Evolutionary conservation across 148 eudicot species (phyloP).

Genomic region (Rhododendron simsii): DNA sequence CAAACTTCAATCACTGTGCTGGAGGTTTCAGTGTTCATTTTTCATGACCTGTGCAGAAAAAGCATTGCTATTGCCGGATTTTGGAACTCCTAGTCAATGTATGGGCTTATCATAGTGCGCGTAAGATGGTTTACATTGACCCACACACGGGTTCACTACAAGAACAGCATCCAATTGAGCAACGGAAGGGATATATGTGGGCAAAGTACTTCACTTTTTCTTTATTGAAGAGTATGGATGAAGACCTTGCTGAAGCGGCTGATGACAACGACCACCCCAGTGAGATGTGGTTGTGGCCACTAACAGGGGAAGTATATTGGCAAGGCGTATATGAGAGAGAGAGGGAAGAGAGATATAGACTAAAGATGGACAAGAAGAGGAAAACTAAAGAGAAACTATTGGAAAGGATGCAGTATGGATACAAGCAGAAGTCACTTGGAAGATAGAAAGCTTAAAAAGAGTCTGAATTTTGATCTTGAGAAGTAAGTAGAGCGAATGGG

Average conservation of each 20-base stretch:
- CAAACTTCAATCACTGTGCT: background rate
- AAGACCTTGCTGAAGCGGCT: conserved; percentile 95
- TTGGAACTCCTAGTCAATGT: conserved; percentile 85
- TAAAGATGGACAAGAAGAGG: conserved; percentile 96
- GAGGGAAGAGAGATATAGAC: conserved; percentile 81
- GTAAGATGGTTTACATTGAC: conserved; percentile 79
- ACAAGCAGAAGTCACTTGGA: conserved; percentile 81
- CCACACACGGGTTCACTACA: conserved; percentile 63
- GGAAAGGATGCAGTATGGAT: conserved; percentile 74
- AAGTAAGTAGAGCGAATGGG: background rate
- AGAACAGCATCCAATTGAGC: conserved; percentile 85
- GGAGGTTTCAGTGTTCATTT: background rate
- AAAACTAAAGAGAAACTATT: conserved; percentile 66
- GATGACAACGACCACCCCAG: conserved; percentile 69
- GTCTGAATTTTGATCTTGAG: background rate
- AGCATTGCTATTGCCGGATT: conserved; percentile 83
- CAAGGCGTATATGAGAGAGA: conserved; percentile 92
- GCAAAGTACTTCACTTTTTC: conserved; percentile 66
- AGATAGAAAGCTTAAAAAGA: conserved; percentile 21
- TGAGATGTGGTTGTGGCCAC: conserved; percentile 87
- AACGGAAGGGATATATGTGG: conserved; percentile 79
- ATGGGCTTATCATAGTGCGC: conserved; percentile 98
- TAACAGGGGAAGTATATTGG: conserved; percentile 93
- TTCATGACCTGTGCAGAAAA: conserved; percentile 42
- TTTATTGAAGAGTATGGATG: conserved; percentile 86